Percentiles rank a stretch among this genome's conserved stretches.
Evolutionary conservation across 768 basidiomycete genomes (phyloP).

Genomic region (Mycena maculata): DNA sequence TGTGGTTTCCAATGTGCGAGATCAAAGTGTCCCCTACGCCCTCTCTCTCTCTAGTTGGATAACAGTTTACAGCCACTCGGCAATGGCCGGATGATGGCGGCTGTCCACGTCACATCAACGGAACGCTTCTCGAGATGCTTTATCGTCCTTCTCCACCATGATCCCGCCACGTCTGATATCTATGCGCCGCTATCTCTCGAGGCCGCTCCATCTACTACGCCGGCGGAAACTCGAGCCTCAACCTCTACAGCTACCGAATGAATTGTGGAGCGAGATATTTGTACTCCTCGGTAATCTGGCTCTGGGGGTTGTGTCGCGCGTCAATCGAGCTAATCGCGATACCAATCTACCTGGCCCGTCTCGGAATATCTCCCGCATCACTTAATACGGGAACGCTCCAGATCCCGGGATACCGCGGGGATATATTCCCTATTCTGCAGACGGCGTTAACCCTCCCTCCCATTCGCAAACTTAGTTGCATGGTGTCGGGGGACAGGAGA

Average conservation of each 20-base stretch:
- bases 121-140: no score
- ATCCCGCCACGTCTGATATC: no score
- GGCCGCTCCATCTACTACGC: no score
- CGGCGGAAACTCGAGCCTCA: no score
- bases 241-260: constrained; percentile 5
- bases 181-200: no score
- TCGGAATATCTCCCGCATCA: not conserved
- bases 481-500: not conserved
- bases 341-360: constrained; percentile 15
- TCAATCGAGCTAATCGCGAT: constrained; percentile 13
- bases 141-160: no score
- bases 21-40: no score
- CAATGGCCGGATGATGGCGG: no score
- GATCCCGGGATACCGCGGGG: not conserved
- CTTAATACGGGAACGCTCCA: not conserved
- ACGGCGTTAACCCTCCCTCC: constrained; percentile 21
- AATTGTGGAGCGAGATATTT: constrained; percentile 27
- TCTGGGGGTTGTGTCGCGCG: constrained; percentile 5
- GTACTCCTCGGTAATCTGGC: not conserved
- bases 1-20: no score
- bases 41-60: no score
- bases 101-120: no score
- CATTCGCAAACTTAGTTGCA: constrained; percentile 10
- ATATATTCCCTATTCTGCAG: constrained; percentile 1
- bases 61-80: no score